Percentiles rank a stretch among this genome's conserved stretches.
phyloP scores from a whole-genome alignment of 1,284 basidiomycete species.

The Heliocybe sulcata region DNA sequence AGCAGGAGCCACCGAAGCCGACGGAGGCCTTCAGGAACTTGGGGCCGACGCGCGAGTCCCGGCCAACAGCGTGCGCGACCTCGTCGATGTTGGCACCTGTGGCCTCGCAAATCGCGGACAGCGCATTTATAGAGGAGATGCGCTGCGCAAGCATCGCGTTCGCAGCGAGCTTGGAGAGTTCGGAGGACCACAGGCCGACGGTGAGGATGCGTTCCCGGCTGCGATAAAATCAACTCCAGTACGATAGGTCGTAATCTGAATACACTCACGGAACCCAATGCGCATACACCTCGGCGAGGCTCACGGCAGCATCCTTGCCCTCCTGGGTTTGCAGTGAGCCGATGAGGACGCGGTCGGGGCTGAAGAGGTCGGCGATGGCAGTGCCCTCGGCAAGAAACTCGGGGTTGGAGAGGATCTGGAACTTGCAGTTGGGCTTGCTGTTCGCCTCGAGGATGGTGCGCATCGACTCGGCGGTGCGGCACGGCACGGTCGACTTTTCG shows the following conservation, averaged over 20 bases:
- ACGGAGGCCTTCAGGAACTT: conserved; percentile 95
- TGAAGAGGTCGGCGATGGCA: conserved; percentile 84
- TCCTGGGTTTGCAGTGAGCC: conserved; percentile 88
- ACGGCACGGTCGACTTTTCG: conserved; percentile 98
- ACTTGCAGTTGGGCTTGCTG: conserved; percentile 84
- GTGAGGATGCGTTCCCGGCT: conserved; percentile 80
- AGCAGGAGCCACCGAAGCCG: conserved; percentile 98
- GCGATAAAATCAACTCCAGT: background rate
- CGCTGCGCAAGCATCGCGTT: conserved; percentile 98
- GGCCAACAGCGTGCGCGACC: conserved; percentile 91
- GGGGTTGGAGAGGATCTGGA: conserved; percentile 99
- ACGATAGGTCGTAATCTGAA: background rate
- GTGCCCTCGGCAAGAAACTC: conserved; percentile 99
- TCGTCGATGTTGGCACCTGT: conserved; percentile 99
- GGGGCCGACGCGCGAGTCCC: conserved; percentile 88
- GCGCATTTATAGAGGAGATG: conserved; percentile 96
- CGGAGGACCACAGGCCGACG: conserved; percentile 97
- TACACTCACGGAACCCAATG: conserved; percentile 89
- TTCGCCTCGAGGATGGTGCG: conserved; percentile 98
- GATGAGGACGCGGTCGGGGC: conserved; percentile 94
- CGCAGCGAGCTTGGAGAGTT: conserved; percentile 96
- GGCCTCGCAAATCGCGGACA: conserved; percentile 99
- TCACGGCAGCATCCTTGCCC: conserved; percentile 75
- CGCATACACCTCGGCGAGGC: conserved; percentile 79
- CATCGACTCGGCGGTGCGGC: conserved; percentile 98